Evolutionary conservation across 495 filamentous ascomycete genomes (phyloP).

Genomic region (Neurospora cerealis): DNA sequence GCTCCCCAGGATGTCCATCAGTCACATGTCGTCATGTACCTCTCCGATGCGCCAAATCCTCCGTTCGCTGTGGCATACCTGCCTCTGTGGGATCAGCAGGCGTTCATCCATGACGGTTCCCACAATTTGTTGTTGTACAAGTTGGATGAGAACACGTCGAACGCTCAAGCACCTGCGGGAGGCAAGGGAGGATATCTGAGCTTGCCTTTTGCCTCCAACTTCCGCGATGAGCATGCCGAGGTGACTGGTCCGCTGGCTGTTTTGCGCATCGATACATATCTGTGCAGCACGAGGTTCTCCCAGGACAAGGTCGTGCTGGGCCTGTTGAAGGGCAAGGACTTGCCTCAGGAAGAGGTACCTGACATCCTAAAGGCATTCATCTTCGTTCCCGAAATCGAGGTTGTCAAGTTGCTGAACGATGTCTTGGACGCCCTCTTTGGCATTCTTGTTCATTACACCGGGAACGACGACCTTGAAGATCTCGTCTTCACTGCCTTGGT

Average conservation of each 20-base stretch:
- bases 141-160: conserved; percentile 74
- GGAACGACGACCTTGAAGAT: conserved; percentile 86
- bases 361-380: conserved; percentile 69
- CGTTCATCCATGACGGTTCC: conserved; percentile 78
- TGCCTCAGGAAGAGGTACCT: conserved; percentile 56
- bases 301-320: conserved; percentile 84
- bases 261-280: conserved; percentile 71
- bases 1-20: conserved; percentile 69
- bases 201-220: conserved; percentile 65
- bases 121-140: conserved; percentile 78
- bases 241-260: conserved; percentile 66
- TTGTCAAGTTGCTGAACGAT: conserved; percentile 83
- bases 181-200: conserved; percentile 73
- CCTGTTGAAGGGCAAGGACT: conserved; percentile 76
- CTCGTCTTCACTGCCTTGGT: conserved; percentile 85
- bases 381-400: conserved; percentile 95
- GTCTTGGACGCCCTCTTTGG: conserved; percentile 90
- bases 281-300: conserved; percentile 92
- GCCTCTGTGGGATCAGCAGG: conserved; percentile 86
- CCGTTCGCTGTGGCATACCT: conserved; percentile 89
- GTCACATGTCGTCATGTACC: conserved; percentile 79
- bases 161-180: conserved; percentile 38
- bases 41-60: conserved; percentile 73
- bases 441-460: conserved; percentile 78
- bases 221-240: conserved; percentile 59